Evolutionary conservation across 108 stramenopile species (phyloP), one percentile per base, ranked within the genome.

Genomic region (Conticribra weissflogii): DNA sequence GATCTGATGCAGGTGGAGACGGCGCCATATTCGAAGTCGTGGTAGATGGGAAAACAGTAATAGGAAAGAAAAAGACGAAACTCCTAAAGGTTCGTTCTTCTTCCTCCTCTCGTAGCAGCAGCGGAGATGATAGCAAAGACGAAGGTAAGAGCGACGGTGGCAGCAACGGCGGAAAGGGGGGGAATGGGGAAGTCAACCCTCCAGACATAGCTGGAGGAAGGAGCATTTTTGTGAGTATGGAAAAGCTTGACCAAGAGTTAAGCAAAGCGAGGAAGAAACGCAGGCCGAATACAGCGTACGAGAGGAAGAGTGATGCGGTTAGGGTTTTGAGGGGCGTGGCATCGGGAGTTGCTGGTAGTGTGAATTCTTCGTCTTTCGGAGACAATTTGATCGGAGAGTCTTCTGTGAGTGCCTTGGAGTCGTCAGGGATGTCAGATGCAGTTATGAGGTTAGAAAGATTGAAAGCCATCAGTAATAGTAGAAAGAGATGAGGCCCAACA

Each of bases 181-280:
- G 33, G 28, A 59, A 34, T 36, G 53, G 63, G 18, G 53, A 54
- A 31, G 2, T 33, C 3, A 70, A 82, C 50, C 49, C 24, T 32
- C 24, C 66, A 12, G 77, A 85, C 53, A 65, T 71, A 24, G 79
- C 82, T 22, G 69, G 65, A 23, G 81, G 69, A 0, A 57, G 59
- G 24, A 82, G 72, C 54, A 77, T 94, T 19, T 94, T 82, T 81
- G 85, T 91, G 0, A 86, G 84, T 58, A 94, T 94, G 92, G 63
- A 82, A 68, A 87, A 89, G 62, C 54, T 94, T 55, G 89, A 89
- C 45, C 58, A 74, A n/a, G 90, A 88, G 45, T 88, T 94, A 71
- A 48, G 68, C 45, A 78, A 89, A 49, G 89, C 92, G 7, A 62
- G 92, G 54, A 80, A 83, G 65, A 82, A 72, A 51, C 81, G 92